Base-by-base conservation (phyloP, 2,329 filamentous ascomycete genomes). In the Stenocarpella maydis region DNA sequence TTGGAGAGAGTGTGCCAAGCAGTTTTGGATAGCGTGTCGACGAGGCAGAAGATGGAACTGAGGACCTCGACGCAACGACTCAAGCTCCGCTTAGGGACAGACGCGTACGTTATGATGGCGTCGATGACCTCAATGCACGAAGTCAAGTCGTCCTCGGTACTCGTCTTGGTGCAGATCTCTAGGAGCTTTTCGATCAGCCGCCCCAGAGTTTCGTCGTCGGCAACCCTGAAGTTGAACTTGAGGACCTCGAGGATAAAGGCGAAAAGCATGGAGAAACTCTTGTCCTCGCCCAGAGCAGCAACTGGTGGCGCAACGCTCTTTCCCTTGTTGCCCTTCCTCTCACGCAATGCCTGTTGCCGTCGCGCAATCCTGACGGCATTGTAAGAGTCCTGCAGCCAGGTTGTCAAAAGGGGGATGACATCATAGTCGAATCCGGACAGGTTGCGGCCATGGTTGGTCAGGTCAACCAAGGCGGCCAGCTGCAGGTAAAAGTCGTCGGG, bases 221-320 rank as follows among this genome's bases (percentile, higher is more conserved):
- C 88, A 39, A 89, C 85, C 73, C 90, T 91, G 77, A 90, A 91
- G 76, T 91, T 93, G 82, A 92, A 94, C 76, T 92, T 93, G 80
- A 92, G 88, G 66, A 93, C 84, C 71, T 92, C 88, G 69, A 86
- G 85, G 66, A 91, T 84, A 73, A 90, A 92, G 15, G 82, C 79
- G 75, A 94, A 93, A 2, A 94, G 79, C 58, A 87, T 85, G 2
- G 85, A 81, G 65, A 94, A 82, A 74, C 88, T 90, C 72, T 86
- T 85, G 71, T 91, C 89, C 74, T 90, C 88, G 34, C 81, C 83
- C 3, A 81, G 80, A 6, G 76, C 77, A 26, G 80, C 77, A 24
- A 55, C 31, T 28, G 50, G 21, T 19, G 54, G 49, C 24, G 55
- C 67, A 37, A 34, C 28, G 9, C 78, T 76, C 75, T 83, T 81